phyloP scores from a whole-genome alignment of 768 basidiomycete genomes.

The Agaricus sinodeliciosus region DNA sequence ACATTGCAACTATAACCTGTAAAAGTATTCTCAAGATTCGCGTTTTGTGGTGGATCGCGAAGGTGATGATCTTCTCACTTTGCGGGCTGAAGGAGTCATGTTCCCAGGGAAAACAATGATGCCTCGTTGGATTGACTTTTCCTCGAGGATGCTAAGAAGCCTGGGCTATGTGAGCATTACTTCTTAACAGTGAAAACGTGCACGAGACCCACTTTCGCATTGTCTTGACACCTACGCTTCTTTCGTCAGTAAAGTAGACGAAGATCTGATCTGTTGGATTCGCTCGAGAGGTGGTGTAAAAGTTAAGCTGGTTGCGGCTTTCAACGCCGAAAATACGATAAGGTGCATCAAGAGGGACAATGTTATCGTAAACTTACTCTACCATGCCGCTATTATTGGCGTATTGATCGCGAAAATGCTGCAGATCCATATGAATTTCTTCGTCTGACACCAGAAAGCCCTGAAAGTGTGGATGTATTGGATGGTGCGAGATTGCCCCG shows the following conservation, averaged over 20 bases:
- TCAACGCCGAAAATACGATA: conserved; percentile 7
- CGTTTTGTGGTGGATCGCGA: background rate
- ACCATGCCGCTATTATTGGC: conserved; percentile 68
- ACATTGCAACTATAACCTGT: conserved; percentile 91
- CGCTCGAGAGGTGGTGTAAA: conserved; percentile 70
- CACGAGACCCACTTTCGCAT: conserved; percentile 80
- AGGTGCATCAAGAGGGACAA: background rate
- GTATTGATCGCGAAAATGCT: conserved; percentile 67
- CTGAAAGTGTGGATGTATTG: conserved; percentile 34
- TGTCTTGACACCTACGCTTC: conserved; percentile 92
- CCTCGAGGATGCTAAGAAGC: conserved; percentile 84
- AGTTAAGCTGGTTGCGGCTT: conserved; percentile 86
- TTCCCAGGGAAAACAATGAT: conserved; percentile 94
- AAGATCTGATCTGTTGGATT: conserved; percentile 80
- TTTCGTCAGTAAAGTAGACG: conserved; percentile 93
- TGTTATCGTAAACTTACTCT: conserved; percentile 59
- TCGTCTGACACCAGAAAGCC: conserved; percentile 92
- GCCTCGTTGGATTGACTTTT: conserved; percentile 83
- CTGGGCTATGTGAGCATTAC: conserved; percentile 33
- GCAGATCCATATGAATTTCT: conserved; percentile 85
- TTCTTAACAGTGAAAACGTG: background rate
- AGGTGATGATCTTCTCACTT: conserved; percentile 42
- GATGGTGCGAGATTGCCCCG: conserved; percentile 19
- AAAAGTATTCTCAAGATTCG: conserved; percentile 12
- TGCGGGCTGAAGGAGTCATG: conserved; percentile 95